Conservation (phyloP, 805 yeast genomes). For the Wickerhamomyces chaumierensis region DNA sequence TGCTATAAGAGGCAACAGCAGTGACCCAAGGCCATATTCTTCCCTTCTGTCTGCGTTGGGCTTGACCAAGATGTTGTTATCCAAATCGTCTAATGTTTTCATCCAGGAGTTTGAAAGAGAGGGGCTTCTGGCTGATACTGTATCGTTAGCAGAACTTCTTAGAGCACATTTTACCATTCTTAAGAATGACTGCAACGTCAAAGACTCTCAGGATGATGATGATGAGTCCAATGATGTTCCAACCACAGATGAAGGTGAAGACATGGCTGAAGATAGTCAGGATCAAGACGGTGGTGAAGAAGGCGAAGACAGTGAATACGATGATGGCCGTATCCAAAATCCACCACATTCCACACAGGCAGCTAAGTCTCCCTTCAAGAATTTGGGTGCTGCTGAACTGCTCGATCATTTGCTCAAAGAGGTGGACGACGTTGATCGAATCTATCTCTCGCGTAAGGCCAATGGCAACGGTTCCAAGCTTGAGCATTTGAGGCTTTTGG, state of each 20-base stretch:
- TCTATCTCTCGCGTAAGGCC: slow-evolving; percentile 18
- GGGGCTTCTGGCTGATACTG: slow-evolving; percentile 52
- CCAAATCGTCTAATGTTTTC: slow-evolving; percentile 32
- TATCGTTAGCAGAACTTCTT: slow-evolving; percentile 20
- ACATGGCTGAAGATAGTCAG: slow-evolving; percentile 8
- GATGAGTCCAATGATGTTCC: slow-evolving; percentile 8
- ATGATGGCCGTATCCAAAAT: slow-evolving; percentile 2
- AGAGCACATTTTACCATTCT: slow-evolving; percentile 1
- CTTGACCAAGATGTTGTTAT: slow-evolving; percentile 32
- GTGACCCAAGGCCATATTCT: slow-evolving; percentile 19
- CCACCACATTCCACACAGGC: too few relatives aligned
- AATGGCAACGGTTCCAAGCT: slow-evolving; percentile 12
- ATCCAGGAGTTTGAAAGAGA: slow-evolving; percentile 50
- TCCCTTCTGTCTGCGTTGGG: slow-evolving; percentile 41
- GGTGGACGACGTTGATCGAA: slow-evolving; percentile 20
- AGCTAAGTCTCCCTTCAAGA: too few relatives aligned
- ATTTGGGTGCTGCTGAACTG: slow-evolving; percentile 1
- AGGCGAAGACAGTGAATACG: not conserved
- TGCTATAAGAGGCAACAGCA: slow-evolving; percentile 14
- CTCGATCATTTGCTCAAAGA: slow-evolving; percentile 7
- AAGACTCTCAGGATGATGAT: too few relatives aligned
- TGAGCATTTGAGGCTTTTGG: slow-evolving; percentile 20
- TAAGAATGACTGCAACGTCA: too few relatives aligned
- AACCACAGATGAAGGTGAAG: slow-evolving; percentile 14
- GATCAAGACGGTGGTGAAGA: slow-evolving; percentile 3